These are phyloP conservation scores for Zasmidium citrigriseum DNA, from an alignment of 2,329 filamentous ascomycete species.

Conservation along the genomic window DNA sequence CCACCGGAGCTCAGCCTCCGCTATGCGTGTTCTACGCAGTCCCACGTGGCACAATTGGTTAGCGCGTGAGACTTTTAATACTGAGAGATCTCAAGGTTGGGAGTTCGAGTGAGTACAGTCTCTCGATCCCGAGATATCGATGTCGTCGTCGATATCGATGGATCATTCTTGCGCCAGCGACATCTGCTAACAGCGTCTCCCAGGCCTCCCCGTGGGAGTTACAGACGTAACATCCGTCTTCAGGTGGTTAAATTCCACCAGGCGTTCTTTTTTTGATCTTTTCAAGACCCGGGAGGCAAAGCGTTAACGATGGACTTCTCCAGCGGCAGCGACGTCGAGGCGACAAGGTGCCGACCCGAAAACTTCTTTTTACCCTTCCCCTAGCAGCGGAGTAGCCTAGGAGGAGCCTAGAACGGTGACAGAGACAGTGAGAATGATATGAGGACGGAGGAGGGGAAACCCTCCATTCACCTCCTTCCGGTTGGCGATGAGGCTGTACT, in stretches of 20 bases:
- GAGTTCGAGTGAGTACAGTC: constrained; percentile 31
- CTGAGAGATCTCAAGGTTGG: constrained; percentile 36
- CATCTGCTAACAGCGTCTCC: background rate
- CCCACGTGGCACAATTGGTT: constrained; percentile 38
- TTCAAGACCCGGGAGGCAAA: too few species aligned
- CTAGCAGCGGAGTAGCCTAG: too few species aligned
- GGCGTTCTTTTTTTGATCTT: background rate
- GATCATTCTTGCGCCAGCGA: too few species aligned
- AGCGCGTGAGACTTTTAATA: constrained; percentile 39
- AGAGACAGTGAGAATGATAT: too few species aligned
- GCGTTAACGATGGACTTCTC: too few species aligned
- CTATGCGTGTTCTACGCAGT: constrained; percentile 2
- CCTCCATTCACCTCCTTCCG: background rate
- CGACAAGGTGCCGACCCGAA: too few species aligned
- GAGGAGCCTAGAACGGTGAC: too few species aligned
- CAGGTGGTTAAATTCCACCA: constrained; percentile 5
- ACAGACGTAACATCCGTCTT: too few species aligned
- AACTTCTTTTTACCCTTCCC: too few species aligned
- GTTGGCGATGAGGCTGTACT: background rate
- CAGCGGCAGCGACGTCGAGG: background rate
- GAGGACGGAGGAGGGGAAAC: background rate
- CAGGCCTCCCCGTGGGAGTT: constrained; percentile 7
- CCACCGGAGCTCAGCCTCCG: background rate
- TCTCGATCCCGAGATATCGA: too few species aligned
- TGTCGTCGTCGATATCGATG: background rate